Conservation (phyloP, 306 rosid genomes). For the Carpinus fangiana region DNA sequence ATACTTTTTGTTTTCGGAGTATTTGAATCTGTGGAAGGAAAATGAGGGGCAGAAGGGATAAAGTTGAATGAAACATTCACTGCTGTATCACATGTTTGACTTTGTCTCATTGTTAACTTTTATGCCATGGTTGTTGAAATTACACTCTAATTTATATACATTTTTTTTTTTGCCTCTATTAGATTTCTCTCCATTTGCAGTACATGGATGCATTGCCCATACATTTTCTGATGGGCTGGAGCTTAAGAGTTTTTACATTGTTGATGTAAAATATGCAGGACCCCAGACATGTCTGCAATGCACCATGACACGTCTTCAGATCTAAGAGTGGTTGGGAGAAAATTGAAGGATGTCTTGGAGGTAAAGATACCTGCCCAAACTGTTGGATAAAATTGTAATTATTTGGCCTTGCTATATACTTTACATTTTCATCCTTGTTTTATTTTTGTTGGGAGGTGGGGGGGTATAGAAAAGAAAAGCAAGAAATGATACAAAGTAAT, state of each 20-base stretch:
- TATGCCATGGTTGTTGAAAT: neutral
- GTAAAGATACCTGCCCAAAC: constrained; percentile 32
- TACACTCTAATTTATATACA: neutral
- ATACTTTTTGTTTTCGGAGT: neutral
- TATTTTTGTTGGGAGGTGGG: neutral
- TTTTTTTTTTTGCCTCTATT: neutral
- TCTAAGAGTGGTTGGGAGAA: constrained; percentile 70
- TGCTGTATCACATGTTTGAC: neutral
- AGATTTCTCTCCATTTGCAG: neutral
- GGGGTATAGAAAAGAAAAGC: no score
- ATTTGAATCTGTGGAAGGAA: neutral
- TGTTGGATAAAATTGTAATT: constrained; percentile 6
- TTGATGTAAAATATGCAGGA: constrained; percentile 52
- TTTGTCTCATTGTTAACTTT: neutral
- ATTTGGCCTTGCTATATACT: neutral
- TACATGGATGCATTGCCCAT: neutral
- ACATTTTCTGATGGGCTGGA: constrained; percentile 13
- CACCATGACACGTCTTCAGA: constrained; percentile 87
- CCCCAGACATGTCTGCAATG: constrained; percentile 88
- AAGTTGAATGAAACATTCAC: neutral
- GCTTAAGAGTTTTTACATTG: constrained; percentile 22
- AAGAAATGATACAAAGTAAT: neutral
- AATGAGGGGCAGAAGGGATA: neutral
- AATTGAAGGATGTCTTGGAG: constrained; percentile 76
- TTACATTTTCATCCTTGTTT: constrained; percentile 2